Conservation (phyloP, 1,284 basidiomycete genomes). For the Chalciporus piperatoides region DNA sequence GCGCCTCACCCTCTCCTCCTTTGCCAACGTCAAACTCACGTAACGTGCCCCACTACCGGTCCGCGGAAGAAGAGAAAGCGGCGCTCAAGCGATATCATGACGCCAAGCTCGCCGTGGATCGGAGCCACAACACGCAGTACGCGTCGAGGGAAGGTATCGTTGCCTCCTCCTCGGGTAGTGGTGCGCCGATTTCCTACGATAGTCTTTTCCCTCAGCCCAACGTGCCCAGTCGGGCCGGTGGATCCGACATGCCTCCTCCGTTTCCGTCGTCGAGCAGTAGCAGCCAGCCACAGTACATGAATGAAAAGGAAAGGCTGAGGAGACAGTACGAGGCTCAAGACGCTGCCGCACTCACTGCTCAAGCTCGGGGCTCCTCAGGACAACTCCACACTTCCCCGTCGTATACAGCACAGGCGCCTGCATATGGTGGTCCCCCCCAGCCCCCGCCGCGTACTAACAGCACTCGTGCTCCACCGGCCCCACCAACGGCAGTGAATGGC, state of each 20-base stretch:
- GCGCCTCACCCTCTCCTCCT: constrained; percentile 23
- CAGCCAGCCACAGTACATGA: constrained; percentile 35
- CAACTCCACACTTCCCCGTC: too few species aligned
- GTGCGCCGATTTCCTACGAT: constrained; percentile 52
- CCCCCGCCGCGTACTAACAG: constrained; percentile 28
- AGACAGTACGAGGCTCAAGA: constrained; percentile 63
- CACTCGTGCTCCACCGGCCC: constrained; percentile 22
- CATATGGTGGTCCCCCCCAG: too few species aligned
- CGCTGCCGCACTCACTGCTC: constrained; percentile 37
- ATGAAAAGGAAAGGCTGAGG: constrained; percentile 30
- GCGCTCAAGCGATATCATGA: constrained; percentile 63
- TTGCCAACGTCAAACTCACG: constrained; percentile 16
- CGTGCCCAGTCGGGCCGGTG: constrained; percentile 18
- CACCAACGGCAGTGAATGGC: constrained; percentile 21
- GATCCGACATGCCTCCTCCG: constrained; percentile 44
- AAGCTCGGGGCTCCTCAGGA: constrained; percentile 8
- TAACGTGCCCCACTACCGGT: constrained; percentile 41
- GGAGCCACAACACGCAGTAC: constrained; percentile 40
- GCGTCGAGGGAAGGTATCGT: constrained; percentile 23
- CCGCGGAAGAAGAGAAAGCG: constrained; percentile 59
- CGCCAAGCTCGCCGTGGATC: constrained; percentile 66
- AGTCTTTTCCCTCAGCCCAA: constrained; percentile 45
- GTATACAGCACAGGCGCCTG: too few species aligned
- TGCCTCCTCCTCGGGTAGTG: constrained; percentile 14
- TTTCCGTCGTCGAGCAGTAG: constrained; percentile 38